Conservation (phyloP, 164 flowering plant genomes). For the Dillenia turbinata region DNA sequence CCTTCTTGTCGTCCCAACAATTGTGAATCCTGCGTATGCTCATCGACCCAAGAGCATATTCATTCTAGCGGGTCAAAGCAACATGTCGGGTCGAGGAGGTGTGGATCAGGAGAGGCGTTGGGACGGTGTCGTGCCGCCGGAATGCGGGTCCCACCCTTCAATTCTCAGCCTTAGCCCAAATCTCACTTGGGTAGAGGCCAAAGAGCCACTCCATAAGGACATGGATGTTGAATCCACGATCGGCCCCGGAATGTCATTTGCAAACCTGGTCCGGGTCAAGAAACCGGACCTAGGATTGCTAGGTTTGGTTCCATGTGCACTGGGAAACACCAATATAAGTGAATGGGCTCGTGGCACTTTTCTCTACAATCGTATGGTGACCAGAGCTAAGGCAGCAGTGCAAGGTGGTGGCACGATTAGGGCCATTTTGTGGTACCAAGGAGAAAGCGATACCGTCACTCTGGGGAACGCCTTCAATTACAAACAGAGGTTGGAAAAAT, state of each 20-base stretch:
- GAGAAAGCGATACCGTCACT: conserved; percentile 32
- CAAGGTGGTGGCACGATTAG: conserved; percentile 19
- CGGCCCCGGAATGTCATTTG: conserved; percentile 72
- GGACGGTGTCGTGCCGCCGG: conserved; percentile 40
- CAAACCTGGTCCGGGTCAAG: conserved; percentile 13
- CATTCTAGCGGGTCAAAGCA: conserved; percentile 68
- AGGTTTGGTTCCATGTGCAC: conserved; percentile 41
- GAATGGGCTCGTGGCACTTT: conserved; percentile 24
- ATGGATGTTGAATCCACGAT: conserved; percentile 64
- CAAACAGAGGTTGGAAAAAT: conserved; percentile 17
- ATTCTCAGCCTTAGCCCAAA: conserved; percentile 58
- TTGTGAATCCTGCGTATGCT: too few relatives aligned
- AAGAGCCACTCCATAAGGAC: conserved; percentile 83
- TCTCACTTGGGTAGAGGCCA: conserved; percentile 63
- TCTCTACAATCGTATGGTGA: conserved; percentile 20
- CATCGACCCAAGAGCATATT: conserved; percentile 23
- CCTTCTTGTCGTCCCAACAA: too few relatives aligned
- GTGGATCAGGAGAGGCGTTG: conserved; percentile 24
- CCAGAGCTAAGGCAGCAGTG: conserved; percentile 14
- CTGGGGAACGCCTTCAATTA: conserved; percentile 19
- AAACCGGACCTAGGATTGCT: conserved; percentile 15
- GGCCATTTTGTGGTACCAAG: conserved; percentile 43
- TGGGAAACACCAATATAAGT: conserved; percentile 28
- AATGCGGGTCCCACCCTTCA: conserved; percentile 25
- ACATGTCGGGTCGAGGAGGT: conserved; percentile 73